Base-by-base conservation (phyloP, 2,329 filamentous ascomycete species). In the Tolypocladium cylindrosporum region DNA sequence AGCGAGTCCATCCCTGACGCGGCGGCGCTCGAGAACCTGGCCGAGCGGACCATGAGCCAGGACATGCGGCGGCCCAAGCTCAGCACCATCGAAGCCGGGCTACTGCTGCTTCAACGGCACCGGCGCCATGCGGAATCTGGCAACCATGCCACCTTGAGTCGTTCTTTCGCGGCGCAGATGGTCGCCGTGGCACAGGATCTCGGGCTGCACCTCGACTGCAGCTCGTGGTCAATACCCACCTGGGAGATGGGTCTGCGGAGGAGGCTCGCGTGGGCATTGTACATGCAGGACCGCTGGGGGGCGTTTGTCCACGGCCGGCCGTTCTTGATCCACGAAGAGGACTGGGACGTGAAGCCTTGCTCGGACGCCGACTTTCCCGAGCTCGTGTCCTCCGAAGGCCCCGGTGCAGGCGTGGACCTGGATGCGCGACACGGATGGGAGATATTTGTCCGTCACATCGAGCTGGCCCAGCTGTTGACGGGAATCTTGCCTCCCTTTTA, bases 261-360 rank as follows among this genome's bases (percentile, higher is more conserved):
- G 63, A 73, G 85, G 16, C 70, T 88, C 0, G 83, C 81, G 0
- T 88, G 85, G 85, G 84, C 79, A 2, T 68, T 86, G 0, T 87
- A 80, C 61, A 83, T 86, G 75, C 84, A 87, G 65, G 85, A 88
- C 61, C 84, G 81, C 63, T 86, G 80, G 83, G 78, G 79, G 2
- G 77, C 80, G 2, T 72, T 84, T 42, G 77, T 82, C 36, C 79
- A 83, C 61, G 83, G 83, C 9, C 74, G 82, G 34, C 82, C 81
- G 13, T 80, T 78, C 31, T 77, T 84, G 55, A 80, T 85, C 31
- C 68, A 69, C 13, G 69, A 74, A 3, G 74, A 73, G 9, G 81
- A 84, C 63, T 86, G 84, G 83, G 78, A 78, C 31, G 76, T 85
- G 2, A 71, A 65, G 5, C 68, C 63, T 3, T 68, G 73, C 37